Conservation (phyloP, 78 protist genomes). For the Protostelium mycophagum region DNA sequence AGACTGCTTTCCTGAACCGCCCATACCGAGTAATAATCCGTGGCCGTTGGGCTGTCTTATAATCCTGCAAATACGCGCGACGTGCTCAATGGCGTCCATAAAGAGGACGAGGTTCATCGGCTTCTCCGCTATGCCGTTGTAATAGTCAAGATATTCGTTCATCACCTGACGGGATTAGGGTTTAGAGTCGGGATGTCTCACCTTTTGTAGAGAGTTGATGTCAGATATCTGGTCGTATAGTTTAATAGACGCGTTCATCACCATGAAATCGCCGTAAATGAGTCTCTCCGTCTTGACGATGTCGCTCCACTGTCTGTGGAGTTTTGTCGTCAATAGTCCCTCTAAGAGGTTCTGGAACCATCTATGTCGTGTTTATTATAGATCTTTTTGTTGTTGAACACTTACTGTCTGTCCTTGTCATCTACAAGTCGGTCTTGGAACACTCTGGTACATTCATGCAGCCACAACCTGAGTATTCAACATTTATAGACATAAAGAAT, state of each 20-base stretch:
- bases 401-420: conserved; percentile 70
- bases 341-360: background rate
- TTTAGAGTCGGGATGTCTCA: background rate
- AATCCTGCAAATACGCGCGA: conserved; percentile 74
- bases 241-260: conserved; percentile 17
- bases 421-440: conserved; percentile 86
- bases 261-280: conserved; percentile 60
- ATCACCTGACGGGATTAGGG: conserved; percentile 8
- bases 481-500: too few species aligned
- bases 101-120: conserved; percentile 85
- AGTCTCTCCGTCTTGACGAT: conserved; percentile 21
- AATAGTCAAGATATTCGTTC: conserved; percentile 67
- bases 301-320: background rate
- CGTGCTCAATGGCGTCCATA: conserved; percentile 79
- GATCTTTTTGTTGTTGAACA: conserved; percentile 4
- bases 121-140: conserved; percentile 34
- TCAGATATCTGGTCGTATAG: conserved; percentile 27
- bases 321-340: background rate
- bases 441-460: conserved; percentile 86
- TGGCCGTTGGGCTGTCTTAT: conserved; percentile 85
- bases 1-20: conserved; percentile 89
- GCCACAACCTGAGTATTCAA: conserved; percentile 80
- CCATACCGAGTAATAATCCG: conserved; percentile 90
- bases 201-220: background rate
- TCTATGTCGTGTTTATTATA: background rate